phyloP scores from a whole-genome alignment of 139 green algal genomes.

The Yamagishiella unicocca region DNA sequence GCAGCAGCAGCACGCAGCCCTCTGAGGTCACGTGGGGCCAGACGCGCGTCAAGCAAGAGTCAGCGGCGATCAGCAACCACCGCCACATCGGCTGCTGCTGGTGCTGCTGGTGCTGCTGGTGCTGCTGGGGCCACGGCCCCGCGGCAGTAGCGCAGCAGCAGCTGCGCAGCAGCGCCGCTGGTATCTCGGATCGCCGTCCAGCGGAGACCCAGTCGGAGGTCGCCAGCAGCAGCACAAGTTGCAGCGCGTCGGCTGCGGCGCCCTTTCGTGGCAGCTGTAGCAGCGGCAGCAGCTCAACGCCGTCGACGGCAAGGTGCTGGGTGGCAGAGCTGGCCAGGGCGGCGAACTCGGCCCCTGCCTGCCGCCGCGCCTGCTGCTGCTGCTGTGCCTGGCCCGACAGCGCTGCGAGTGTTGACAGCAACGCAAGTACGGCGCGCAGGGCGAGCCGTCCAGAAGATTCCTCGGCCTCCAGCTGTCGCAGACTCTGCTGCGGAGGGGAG shows the following conservation, averaged over 20 bases:
- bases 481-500: background rate
- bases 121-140: background rate
- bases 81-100: background rate
- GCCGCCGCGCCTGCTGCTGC: background rate
- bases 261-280: background rate
- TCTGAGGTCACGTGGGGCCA: too few species aligned
- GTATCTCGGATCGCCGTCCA: background rate
- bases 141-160: background rate
- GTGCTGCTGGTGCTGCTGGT: background rate
- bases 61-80: too few species aligned
- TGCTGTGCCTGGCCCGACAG: background rate
- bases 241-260: conserved; percentile 14
- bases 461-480: background rate
- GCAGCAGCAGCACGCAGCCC: too few species aligned
- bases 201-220: background rate
- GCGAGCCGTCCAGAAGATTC: background rate
- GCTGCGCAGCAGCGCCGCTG: background rate
- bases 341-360: background rate
- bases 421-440: background rate
- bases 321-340: background rate
- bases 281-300: background rate
- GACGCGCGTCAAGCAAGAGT: too few species aligned
- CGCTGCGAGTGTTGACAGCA: background rate
- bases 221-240: background rate
- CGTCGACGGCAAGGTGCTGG: background rate